These are phyloP conservation scores for Scheffersomyces spartinae DNA, from an alignment of 805 yeast species.

Conservation along the genomic window DNA sequence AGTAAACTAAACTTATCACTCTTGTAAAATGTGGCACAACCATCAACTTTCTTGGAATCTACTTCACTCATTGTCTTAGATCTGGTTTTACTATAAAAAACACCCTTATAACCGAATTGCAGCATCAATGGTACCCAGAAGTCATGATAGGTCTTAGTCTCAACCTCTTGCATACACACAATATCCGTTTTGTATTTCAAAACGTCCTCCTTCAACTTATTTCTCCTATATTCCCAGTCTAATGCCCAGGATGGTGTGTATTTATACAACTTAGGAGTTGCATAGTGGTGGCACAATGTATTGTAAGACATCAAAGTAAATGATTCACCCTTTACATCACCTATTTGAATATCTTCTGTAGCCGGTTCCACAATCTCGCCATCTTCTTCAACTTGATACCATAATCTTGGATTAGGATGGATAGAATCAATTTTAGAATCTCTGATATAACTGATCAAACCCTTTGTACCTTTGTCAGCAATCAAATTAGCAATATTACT, in stretches of 20 bases:
- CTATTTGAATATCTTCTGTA: conserved; percentile 13
- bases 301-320: conserved; percentile 83
- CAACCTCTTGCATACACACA: conserved; percentile 92
- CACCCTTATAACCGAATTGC: conserved; percentile 66
- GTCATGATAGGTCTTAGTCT: conserved; percentile 73
- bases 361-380: conserved; percentile 43
- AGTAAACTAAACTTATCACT: conserved; percentile 55
- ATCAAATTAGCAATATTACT: conserved; percentile 51
- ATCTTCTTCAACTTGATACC: conserved; percentile 71
- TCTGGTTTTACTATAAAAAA: conserved; percentile 80
- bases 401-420: conserved; percentile 65
- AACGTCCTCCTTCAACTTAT: conserved; percentile 64
- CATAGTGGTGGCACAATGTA: conserved; percentile 91
- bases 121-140: conserved; percentile 72
- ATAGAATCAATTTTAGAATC: conserved; percentile 65
- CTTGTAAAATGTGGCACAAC: conserved; percentile 91
- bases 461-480: conserved; percentile 76
- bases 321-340: conserved; percentile 13
- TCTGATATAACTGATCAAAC: conserved; percentile 66
- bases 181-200: conserved; percentile 57
- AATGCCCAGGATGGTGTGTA: conserved; percentile 98
- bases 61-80: conserved; percentile 77
- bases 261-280: conserved; percentile 82
- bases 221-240: conserved; percentile 83
- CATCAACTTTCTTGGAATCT: conserved; percentile 88